Base-by-base conservation (phyloP, 768 basidiomycete genomes). In the Epithele typhae region DNA sequence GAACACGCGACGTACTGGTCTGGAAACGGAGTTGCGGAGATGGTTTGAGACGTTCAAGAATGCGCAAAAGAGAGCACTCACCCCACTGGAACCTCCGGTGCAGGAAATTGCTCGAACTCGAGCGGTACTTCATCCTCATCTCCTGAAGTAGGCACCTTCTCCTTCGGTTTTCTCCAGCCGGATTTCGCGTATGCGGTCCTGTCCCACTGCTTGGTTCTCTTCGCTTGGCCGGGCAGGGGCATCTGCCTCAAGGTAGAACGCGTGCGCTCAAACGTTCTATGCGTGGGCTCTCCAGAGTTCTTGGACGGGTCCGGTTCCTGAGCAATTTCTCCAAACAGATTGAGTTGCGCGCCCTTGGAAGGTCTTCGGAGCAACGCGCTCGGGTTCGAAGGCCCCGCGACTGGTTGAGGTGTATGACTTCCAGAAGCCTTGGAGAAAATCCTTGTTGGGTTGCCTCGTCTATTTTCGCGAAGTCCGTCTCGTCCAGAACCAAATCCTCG, bases 121-220 rank as follows among this genome's bases (percentile, higher is more conserved):
- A 84, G 65, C 0, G 57, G 63, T 46, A 80, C 83, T n/a, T 80
- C 79, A 12, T 75, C 75, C 17, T 74, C 77, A 8, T 74, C 78
- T 38, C 74, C 76, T 14, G 15, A 62, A 60, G 22, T 59, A 61
- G 40, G 71, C 70, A 2, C 63, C 67, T 64, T 81, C 72, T 62
- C 41, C 55, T 75, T 78, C 33, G 68, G 64, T 41, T 70, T 76
- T 57, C 72, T 81, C 68, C 77, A 66, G 0, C 92, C 92, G 3
- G 84, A 79, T 68, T 90, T 87, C 5, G 92, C 84, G 58, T 89
- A 95, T 11, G 72, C 81, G 0, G 93, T 91, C 19, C 90, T 84
- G 60, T 98, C 92, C 96, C 96, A 99, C 38, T 74, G 70, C 70
- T 95, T 97, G 1, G 76, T 79, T 63, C 86, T 82, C 53, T 58